Percentiles rank a stretch among this genome's conserved stretches.
phyloP scores from a whole-genome alignment of 495 filamentous ascomycete genomes.

The Aspergillus diversus region DNA sequence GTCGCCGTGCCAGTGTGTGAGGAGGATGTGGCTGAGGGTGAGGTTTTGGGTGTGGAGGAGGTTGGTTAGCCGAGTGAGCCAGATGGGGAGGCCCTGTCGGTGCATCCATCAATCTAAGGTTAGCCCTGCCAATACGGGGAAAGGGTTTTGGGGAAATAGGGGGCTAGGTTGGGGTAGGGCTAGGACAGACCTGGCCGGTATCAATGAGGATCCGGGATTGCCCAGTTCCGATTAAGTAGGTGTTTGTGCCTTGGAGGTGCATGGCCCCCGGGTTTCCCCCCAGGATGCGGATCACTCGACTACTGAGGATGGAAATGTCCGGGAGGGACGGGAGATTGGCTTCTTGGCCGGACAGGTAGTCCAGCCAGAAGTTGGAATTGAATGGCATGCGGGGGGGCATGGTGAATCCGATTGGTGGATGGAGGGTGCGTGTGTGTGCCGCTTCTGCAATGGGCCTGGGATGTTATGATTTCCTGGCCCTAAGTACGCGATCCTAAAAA shows the following conservation, averaged over 20 bases:
- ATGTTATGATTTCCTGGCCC: not conserved
- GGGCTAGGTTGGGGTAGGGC: too few relatives aligned
- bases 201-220: slow-evolving; percentile 66
- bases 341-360: slow-evolving; percentile 42
- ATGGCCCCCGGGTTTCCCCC: slow-evolving; percentile 70
- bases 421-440: not conserved
- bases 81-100: slow-evolving; percentile 37
- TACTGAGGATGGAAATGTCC: slow-evolving; percentile 46
- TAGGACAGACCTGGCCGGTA: slow-evolving; percentile 51
- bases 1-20: slow-evolving; percentile 86
- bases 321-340: slow-evolving; percentile 34
- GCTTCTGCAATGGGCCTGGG: not conserved
- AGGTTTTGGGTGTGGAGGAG: slow-evolving; percentile 38
- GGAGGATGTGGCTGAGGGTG: slow-evolving; percentile 57
- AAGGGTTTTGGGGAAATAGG: too few relatives aligned
- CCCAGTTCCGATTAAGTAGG: slow-evolving; percentile 74
- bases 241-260: slow-evolving; percentile 67
- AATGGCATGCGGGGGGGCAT: not conserved
- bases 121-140: too few relatives aligned
- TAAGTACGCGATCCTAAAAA: not conserved
- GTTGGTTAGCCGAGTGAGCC: slow-evolving; percentile 33
- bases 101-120: too few relatives aligned
- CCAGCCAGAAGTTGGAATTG: slow-evolving; percentile 13
- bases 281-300: slow-evolving; percentile 52
- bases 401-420: not conserved